phyloP scores from a whole-genome alignment of 169 alveolate species.

The Eimeria maxima region DNA sequence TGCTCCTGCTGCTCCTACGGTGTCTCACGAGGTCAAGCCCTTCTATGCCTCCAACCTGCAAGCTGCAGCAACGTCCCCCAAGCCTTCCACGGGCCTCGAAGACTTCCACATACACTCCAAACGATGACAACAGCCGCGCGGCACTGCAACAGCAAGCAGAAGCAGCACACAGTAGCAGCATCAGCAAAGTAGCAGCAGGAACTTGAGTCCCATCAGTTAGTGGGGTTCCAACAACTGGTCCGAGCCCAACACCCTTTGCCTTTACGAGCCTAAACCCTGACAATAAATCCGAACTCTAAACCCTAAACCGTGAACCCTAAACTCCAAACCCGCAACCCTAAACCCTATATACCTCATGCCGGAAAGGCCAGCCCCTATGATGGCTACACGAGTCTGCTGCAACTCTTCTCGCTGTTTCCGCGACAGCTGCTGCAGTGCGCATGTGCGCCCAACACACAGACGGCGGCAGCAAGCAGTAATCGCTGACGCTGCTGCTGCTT shows the following conservation, averaged over 20 bases:
- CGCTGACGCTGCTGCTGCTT: slow-evolving; percentile 9
- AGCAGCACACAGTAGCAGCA: too few species aligned
- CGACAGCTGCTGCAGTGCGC: neutral
- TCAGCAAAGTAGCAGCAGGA: neutral
- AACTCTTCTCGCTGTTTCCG: neutral
- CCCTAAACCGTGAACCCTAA: neutral
- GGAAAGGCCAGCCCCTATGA: slow-evolving; percentile 72
- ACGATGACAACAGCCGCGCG: slow-evolving; percentile 30
- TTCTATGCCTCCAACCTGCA: slow-evolving; percentile 10
- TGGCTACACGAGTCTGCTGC: slow-evolving; percentile 32
- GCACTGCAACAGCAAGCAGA: slow-evolving; percentile 17
- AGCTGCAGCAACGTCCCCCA: slow-evolving; percentile 78
- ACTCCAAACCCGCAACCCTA: neutral
- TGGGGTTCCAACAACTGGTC: neutral
- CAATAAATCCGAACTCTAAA: neutral
- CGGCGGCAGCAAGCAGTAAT: neutral
- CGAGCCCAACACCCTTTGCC: neutral
- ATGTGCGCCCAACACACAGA: slow-evolving; percentile 3
- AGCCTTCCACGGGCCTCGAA: slow-evolving; percentile 70
- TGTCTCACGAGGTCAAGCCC: slow-evolving; percentile 11
- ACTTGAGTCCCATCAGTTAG: too few species aligned
- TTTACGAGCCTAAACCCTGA: neutral
- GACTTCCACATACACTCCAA: slow-evolving; percentile 49
- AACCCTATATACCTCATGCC: slow-evolving; percentile 56
- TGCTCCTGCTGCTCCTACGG: slow-evolving; percentile 21